These are phyloP conservation scores for Phylloporus sp. DNA, from an alignment of 768 basidiomycete genomes.

Conservation along the genomic window DNA sequence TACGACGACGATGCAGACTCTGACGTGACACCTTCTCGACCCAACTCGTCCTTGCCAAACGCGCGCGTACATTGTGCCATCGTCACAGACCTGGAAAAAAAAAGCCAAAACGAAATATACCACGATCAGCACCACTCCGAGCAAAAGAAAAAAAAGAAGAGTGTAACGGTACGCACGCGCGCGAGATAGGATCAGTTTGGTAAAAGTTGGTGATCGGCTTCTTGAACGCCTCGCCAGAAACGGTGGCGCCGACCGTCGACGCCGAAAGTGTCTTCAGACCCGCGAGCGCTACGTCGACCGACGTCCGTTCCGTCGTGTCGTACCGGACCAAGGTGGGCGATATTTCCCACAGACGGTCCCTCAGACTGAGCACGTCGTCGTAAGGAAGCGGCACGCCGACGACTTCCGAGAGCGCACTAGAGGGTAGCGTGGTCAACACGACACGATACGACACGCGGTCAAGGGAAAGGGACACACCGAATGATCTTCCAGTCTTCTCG, in stretches of 20 bases:
- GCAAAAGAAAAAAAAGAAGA: not conserved
- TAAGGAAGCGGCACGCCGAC: constrained; percentile 81
- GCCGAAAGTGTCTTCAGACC: constrained; percentile 61
- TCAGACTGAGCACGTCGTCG: constrained; percentile 75
- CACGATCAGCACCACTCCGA: not conserved
- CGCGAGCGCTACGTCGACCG: constrained; percentile 60
- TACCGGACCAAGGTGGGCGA: constrained; percentile 86
- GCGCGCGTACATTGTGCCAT: constrained; percentile 93
- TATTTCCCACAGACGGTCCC: constrained; percentile 96
- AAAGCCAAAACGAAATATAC: no score
- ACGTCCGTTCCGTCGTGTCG: constrained; percentile 74
- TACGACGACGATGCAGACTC: constrained; percentile 13
- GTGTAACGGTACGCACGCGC: constrained; percentile 72
- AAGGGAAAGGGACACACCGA: constrained; percentile 44
- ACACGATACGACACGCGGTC: not conserved
- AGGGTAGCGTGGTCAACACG: not conserved
- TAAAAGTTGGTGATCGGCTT: constrained; percentile 92
- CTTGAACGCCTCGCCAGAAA: constrained; percentile 55
- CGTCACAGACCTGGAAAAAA: constrained; percentile 77
- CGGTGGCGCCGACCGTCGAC: constrained; percentile 49
- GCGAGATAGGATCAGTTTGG: constrained; percentile 90
- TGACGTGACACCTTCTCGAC: not conserved
- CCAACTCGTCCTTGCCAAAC: constrained; percentile 51
- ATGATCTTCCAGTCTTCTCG: constrained; percentile 98
- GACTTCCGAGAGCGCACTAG: constrained; percentile 84